Evolutionary conservation across 2,329 filamentous ascomycete species (phyloP).

Genomic region (Trichoderma sp.): DNA sequence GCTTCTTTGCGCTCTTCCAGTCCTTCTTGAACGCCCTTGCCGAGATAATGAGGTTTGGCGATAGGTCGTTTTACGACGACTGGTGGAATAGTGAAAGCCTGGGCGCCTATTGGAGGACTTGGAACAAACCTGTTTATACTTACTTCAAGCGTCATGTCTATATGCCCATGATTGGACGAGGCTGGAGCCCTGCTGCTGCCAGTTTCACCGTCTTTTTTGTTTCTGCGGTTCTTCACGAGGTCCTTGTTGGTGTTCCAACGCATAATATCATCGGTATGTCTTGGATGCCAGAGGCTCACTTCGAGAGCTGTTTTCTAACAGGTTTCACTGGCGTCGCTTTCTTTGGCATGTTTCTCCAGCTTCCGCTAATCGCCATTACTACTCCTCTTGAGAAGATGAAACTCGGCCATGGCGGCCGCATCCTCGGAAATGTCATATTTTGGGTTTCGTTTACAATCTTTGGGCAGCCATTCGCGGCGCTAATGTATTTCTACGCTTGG

Average conservation of each 20-base stretch:
- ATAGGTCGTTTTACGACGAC: constrained; percentile 92
- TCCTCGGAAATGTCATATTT: constrained; percentile 91
- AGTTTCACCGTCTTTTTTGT: constrained; percentile 84
- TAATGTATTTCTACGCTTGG: constrained; percentile 98
- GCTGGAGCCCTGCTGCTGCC: constrained; percentile 70
- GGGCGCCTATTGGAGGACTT: constrained; percentile 88
- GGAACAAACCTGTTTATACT: constrained; percentile 97
- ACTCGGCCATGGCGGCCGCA: constrained; percentile 67
- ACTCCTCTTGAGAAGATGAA: constrained; percentile 77
- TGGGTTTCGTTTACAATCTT: constrained; percentile 97
- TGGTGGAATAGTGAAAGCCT: constrained; percentile 96
- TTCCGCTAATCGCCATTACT: constrained; percentile 83
- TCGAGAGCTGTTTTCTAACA: constrained; percentile 9
- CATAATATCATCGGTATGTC: constrained; percentile 82
- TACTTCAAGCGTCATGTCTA: constrained; percentile 97
- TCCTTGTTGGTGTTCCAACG: constrained; percentile 90
- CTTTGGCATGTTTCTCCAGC: constrained; percentile 87
- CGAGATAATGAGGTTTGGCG: constrained; percentile 86
- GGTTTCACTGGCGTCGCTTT: constrained; percentile 73
- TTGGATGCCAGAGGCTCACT: not conserved
- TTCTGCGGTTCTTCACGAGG: constrained; percentile 86
- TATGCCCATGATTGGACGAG: constrained; percentile 80
- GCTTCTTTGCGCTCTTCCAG: constrained; percentile 97
- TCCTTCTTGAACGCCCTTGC: constrained; percentile 88
- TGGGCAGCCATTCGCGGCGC: constrained; percentile 86